A percentile compares a stretch with the other conserved stretches of the same genome.
Conservation (phyloP, 1,139 yeast genomes). For the Kodamaea arcana region DNA sequence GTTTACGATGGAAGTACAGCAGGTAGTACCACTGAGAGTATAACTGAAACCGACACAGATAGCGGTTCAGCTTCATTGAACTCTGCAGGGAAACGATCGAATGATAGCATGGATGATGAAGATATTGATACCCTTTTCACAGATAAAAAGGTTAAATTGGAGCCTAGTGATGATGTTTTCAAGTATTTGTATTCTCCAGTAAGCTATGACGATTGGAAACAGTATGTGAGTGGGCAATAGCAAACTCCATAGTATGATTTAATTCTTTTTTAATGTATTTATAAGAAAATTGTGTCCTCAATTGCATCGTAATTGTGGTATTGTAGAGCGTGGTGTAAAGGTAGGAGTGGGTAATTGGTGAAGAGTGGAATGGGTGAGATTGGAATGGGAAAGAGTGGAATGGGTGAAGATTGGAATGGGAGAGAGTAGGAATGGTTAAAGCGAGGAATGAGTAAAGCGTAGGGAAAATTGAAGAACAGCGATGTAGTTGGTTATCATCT, state of each 20-base stretch:
- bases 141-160: slow-evolving; percentile 32
- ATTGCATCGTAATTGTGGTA: too few relatives aligned
- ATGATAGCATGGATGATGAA: slow-evolving; percentile 15
- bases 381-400: too few relatives aligned
- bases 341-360: too few relatives aligned
- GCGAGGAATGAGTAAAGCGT: too few relatives aligned
- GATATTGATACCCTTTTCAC: slow-evolving; percentile 35
- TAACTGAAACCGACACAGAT: background rate
- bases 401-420: too few relatives aligned
- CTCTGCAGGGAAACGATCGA: slow-evolving; percentile 1
- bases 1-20: slow-evolving; percentile 8
- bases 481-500: too few relatives aligned
- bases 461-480: too few relatives aligned
- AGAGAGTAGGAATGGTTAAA: too few relatives aligned
- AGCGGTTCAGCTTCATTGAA: background rate
- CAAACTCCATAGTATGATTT: background rate
- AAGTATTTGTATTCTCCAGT: slow-evolving; percentile 31
- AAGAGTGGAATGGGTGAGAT: too few relatives aligned
- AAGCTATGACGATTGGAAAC: slow-evolving; percentile 40
- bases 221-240: slow-evolving; percentile 13
- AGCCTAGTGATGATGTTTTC: slow-evolving; percentile 17
- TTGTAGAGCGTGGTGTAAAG: too few relatives aligned
- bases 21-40: background rate
- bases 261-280: slow-evolving; percentile 2
- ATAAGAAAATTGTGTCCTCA: background rate